Evolutionary conservation across 495 filamentous ascomycete genomes (phyloP), one percentile per base, ranked within the genome.

Genomic region (Trichoderma virens): DNA sequence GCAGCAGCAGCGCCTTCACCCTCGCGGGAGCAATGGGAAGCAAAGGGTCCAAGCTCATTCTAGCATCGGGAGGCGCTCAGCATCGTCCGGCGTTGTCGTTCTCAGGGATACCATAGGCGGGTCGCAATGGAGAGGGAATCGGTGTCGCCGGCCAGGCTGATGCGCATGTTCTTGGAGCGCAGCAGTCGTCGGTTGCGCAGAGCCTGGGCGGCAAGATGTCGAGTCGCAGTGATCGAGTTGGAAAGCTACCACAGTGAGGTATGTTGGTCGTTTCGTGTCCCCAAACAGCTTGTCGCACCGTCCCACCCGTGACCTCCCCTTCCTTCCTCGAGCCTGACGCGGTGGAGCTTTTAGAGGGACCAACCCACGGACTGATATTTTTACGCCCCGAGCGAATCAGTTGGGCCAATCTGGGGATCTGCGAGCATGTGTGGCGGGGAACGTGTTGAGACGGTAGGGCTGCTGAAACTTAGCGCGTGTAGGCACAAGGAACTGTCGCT

Each of bases 21-120:
- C 90, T 90, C 77, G 90, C 93, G 66, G 95, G 92, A 71, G 93
- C 88, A 76, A 91, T 83, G 69, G 91, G 92, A 67, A 92, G 89
- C 69, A 96, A 84, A 69, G 89, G 85, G 75, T 97, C 93, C 70
- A 91, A 82, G 70, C 82, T 85, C 92, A 96, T 96, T 66, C 70
- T 88, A 77, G 81, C 80, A 76, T 77, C 60, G 71, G 69, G 70
- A 43, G 28, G 39, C 61, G 27, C 32, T 64, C 20, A 31, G 28
- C 62, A 47, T 63, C 47, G 39, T 41, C 59, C 59, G 59, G 35
- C 28, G 20, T n/a, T n/a, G 35, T 4, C 18, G 18, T 35, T 25
- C 9, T 34, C n/a, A 61, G 59, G 20, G 59, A 34, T 61, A 18
- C 31, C 35, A 18, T n/a, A 14, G 59, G 32, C 23, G 18, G 0